Evolutionary conservation across 2,329 filamentous ascomycete species (phyloP).

Genomic region (Monosporascus sp.): DNA sequence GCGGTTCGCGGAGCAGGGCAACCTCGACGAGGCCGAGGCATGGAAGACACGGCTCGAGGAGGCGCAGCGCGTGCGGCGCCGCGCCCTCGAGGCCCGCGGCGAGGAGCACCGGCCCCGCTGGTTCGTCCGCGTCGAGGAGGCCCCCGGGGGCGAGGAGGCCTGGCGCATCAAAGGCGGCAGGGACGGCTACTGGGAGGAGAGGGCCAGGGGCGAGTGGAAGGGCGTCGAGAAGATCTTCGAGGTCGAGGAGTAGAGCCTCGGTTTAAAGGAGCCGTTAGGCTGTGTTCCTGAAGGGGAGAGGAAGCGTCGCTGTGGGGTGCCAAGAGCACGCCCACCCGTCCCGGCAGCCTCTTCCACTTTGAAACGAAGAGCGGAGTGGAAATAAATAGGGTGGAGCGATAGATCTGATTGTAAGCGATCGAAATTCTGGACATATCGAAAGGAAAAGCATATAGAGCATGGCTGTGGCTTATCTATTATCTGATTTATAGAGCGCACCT

Average conservation of each 20-base stretch:
- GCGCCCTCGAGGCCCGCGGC: conserved; percentile 68
- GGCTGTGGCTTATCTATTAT: no score
- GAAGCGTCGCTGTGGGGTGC: no score
- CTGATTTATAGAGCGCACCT: no score
- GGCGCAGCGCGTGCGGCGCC: conserved; percentile 68
- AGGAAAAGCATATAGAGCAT: no score
- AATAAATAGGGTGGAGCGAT: no score
- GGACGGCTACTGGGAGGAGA: conserved; percentile 91
- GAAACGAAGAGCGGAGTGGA: no score
- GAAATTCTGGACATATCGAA: no score
- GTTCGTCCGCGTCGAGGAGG: conserved; percentile 69
- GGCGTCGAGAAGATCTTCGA: conserved; percentile 24
- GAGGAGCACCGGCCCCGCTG: conserved; percentile 71
- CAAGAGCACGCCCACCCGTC: no score
- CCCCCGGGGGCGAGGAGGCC: conserved; percentile 56
- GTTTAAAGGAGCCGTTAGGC: no score
- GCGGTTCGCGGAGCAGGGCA: conserved; percentile 73
- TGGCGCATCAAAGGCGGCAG: conserved; percentile 75
- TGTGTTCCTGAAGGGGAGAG: no score
- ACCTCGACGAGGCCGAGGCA: conserved; percentile 76
- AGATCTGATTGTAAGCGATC: no score
- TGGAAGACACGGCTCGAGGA: conserved; percentile 84
- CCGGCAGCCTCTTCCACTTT: no score
- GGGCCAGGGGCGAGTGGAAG: conserved; percentile 36
- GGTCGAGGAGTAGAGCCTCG: conserved; percentile 4